Percentiles rank a stretch among this genome's conserved stretches.
Evolutionary conservation across 441 rosid species (phyloP).

Genomic region (Isatis lusitanica): DNA sequence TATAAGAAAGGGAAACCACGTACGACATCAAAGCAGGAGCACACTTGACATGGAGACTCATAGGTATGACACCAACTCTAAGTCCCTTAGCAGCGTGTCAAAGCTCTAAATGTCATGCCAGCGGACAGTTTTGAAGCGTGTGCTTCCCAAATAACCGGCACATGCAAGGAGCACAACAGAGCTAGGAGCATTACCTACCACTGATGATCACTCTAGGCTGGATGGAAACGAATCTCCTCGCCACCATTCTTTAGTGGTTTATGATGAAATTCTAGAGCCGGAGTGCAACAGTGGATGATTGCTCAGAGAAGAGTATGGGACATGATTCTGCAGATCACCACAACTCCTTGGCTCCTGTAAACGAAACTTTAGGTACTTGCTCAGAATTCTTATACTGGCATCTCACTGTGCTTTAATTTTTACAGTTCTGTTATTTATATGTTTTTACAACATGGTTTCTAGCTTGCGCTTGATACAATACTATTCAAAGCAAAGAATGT

Average conservation of each 20-base stretch:
- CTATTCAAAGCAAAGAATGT: slow-evolving; percentile 67
- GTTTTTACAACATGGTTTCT: slow-evolving; percentile 35
- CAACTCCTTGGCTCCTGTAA: slow-evolving; percentile 43
- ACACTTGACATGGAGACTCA: slow-evolving; percentile 70
- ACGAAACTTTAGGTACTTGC: slow-evolving; percentile 59
- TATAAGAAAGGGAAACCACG: slow-evolving; percentile 61
- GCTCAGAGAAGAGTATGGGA: slow-evolving; percentile 43
- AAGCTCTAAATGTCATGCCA: slow-evolving; percentile 50
- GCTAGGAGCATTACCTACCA: slow-evolving; percentile 39
- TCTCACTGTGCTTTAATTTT: neutral
- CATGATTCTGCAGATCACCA: slow-evolving; percentile 45
- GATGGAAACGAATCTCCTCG: slow-evolving; percentile 45
- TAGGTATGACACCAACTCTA: slow-evolving; percentile 54
- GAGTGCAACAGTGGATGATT: slow-evolving; percentile 46
- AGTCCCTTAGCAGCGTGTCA: slow-evolving; percentile 67
- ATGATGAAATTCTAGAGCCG: slow-evolving; percentile 40
- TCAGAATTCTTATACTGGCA: slow-evolving; percentile 1
- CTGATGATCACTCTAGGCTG: slow-evolving; percentile 36
- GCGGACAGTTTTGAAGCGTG: slow-evolving; percentile 40
- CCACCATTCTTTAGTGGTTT: slow-evolving; percentile 43
- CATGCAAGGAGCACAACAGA: slow-evolving; percentile 40
- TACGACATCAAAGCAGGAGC: slow-evolving; percentile 72
- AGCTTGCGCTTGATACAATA: slow-evolving; percentile 53
- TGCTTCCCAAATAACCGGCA: slow-evolving; percentile 39
- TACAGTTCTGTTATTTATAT: neutral